Conservation (phyloP, 2,329 filamentous ascomycete species). For the Calonectria montana region DNA sequence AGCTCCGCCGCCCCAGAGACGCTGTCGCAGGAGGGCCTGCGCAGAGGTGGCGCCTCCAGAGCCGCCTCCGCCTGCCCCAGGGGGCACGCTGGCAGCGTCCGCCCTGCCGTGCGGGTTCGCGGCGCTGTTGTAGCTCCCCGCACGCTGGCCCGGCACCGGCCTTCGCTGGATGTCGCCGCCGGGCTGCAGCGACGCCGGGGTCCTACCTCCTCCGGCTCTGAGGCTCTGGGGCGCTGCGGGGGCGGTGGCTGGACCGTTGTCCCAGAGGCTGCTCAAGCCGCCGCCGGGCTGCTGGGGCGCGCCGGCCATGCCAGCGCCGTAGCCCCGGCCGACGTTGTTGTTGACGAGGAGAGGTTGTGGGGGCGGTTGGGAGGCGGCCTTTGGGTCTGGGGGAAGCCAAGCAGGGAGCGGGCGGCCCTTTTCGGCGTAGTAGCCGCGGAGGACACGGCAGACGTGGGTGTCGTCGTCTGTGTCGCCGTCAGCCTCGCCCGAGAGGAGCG, state of each 20-base stretch:
- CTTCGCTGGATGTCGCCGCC: slow-evolving; percentile 50
- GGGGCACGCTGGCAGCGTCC: slow-evolving; percentile 42
- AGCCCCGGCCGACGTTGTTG: slow-evolving; percentile 63
- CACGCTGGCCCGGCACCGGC: slow-evolving; percentile 53
- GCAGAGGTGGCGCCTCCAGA: slow-evolving; percentile 65
- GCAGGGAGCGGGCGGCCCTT: slow-evolving; percentile 83
- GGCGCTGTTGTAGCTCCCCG: slow-evolving; percentile 74
- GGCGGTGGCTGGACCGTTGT: slow-evolving; percentile 49
- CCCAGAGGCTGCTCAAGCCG: slow-evolving; percentile 69
- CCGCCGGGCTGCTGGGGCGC: slow-evolving; percentile 46
- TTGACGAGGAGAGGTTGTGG: slow-evolving; percentile 65
- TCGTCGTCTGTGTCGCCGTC: slow-evolving; percentile 87
- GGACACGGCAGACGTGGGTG: slow-evolving; percentile 92
- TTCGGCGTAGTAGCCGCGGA: slow-evolving; percentile 92
- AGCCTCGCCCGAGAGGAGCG: slow-evolving; percentile 74
- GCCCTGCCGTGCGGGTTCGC: slow-evolving; percentile 26
- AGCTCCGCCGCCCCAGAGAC: slow-evolving; percentile 73
- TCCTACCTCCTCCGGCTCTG: slow-evolving; percentile 53
- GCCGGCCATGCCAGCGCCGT: slow-evolving; percentile 58
- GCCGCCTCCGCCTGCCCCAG: slow-evolving; percentile 46
- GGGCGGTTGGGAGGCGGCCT: slow-evolving; percentile 65
- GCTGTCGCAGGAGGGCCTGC: slow-evolving; percentile 84
- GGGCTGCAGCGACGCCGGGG: slow-evolving; percentile 44
- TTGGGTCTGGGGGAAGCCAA: slow-evolving; percentile 94
- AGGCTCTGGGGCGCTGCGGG: slow-evolving; percentile 57